These are phyloP conservation scores for Gymnopilus junonius DNA, from an alignment of 768 basidiomycete species.

Conservation along the genomic window DNA sequence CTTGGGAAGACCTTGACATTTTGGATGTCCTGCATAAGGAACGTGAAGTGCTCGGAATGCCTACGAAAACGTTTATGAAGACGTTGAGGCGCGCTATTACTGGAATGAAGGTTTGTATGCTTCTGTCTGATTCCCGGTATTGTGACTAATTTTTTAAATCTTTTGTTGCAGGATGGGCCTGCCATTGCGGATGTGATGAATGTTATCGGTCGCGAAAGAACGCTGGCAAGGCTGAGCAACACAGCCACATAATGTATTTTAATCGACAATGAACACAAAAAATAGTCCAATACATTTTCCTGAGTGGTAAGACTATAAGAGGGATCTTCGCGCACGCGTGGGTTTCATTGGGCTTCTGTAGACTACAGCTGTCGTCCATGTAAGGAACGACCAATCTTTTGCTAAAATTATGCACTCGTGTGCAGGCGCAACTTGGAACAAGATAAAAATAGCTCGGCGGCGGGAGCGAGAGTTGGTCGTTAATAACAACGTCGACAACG, in stretches of 20 bases:
- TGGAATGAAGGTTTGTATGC: conserved; percentile 72
- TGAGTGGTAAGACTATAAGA: background rate
- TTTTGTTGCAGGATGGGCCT: conserved; percentile 48
- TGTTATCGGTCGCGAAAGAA: conserved; percentile 46
- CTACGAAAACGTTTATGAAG: conserved; percentile 66
- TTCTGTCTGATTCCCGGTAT: background rate
- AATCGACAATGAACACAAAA: background rate
- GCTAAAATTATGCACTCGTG: background rate
- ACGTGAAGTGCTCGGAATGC: conserved; percentile 40
- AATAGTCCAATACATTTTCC: background rate
- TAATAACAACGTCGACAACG: background rate
- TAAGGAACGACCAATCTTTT: background rate
- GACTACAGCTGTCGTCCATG: too few species aligned
- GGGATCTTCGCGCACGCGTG: background rate
- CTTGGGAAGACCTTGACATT: conserved; percentile 34
- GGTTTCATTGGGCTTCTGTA: background rate
- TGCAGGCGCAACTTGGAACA: background rate
- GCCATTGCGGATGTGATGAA: conserved; percentile 48
- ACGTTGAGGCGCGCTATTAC: conserved; percentile 79
- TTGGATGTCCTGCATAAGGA: conserved; percentile 45
- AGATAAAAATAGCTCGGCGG: background rate
- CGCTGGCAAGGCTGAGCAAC: conserved; percentile 38
- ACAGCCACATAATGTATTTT: background rate
- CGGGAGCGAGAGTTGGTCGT: background rate
- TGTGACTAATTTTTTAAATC: background rate